Evolutionary conservation across 495 filamentous ascomycete species (phyloP), one percentile per base, ranked within the genome.

Genomic region (Pseudomonodictys pantanalensis): DNA sequence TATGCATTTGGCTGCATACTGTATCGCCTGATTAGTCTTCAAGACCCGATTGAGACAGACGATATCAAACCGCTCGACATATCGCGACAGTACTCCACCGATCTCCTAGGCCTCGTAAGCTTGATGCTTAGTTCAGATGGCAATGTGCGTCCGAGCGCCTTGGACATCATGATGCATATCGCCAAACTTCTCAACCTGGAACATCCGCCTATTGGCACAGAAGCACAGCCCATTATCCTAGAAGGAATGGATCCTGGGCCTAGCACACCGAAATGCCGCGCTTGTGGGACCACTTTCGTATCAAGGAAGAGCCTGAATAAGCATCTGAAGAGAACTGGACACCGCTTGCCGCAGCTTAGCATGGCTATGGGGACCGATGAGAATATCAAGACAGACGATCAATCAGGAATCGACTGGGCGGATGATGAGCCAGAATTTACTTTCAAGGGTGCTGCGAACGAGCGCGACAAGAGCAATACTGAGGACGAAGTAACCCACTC

Each of bases 1-100:
- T 51, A 58, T 26, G 56, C 56, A 11, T 51, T 58, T 20, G 46
- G 56, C 33, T 58, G 33, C 23, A 33, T 51, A 22, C 47, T 51
- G 11, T 58, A 33, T 25, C 45, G 45, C 10, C 46, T 51, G 4
- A 38, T 25, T 25, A 58, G 33, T 8, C 28, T 58, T 3, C 6
- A 28, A 20, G 17, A 50, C 12, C 56, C 46, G 8, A 17, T 30
- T 25, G 10, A 18, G 1, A 24, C 30, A 20, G 32, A 38, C 22
- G 56, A 29, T 11, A 15, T 58, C 26, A 42, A 51, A 20, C 56
- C 46, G 11, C 15, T 18, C 1, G 46, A 29, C 12, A 58, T 58
- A 20, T 42, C 46, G 8, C 2, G n/a, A n/a, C 23, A 24, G 2
- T 48, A 39, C 26, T 58, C 35, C 2, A 42, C 11, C 9, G 46